A percentile compares a stretch with the other conserved stretches of the same genome.
phyloP scores from a whole-genome alignment of 1,284 basidiomycete genomes.

The Heimioporus punctisporus region DNA sequence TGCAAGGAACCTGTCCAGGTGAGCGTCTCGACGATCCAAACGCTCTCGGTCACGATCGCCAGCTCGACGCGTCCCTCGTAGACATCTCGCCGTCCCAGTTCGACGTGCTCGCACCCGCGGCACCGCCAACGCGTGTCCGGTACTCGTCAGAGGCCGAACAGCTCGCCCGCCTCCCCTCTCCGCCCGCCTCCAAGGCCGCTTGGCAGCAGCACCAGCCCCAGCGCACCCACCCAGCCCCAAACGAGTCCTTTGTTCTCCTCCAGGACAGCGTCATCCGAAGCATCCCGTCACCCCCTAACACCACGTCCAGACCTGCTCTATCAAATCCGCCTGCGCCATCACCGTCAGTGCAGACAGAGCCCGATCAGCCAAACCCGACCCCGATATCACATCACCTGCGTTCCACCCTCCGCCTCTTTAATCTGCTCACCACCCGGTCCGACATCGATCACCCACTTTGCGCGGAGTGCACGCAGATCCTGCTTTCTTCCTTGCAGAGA shows the following conservation, averaged over 20 bases:
- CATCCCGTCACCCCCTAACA: slow-evolving; percentile 53
- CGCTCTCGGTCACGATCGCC: slow-evolving; percentile 21
- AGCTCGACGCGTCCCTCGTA: slow-evolving; percentile 85
- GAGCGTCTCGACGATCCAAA: slow-evolving; percentile 16
- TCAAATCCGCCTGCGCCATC: slow-evolving; percentile 23
- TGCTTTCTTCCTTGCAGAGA: slow-evolving; percentile 77
- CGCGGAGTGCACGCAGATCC: slow-evolving; percentile 88
- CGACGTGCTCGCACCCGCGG: slow-evolving; percentile 77
- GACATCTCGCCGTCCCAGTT: slow-evolving; percentile 86
- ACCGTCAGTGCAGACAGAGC: slow-evolving; percentile 37
- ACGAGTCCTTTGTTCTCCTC: slow-evolving; percentile 89
- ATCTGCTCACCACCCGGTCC: slow-evolving; percentile 77
- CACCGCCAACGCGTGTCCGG: slow-evolving; percentile 42
- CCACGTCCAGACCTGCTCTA: slow-evolving; percentile 40
- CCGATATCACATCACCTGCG: slow-evolving; percentile 81
- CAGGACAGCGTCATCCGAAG: slow-evolving; percentile 78
- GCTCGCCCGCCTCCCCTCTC: slow-evolving; percentile 55
- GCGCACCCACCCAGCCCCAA: slow-evolving; percentile 54
- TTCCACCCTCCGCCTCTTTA: slow-evolving; percentile 75
- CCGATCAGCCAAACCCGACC: slow-evolving; percentile 61
- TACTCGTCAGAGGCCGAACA: slow-evolving; percentile 53
- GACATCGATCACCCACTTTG: slow-evolving; percentile 96
- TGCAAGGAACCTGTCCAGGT: slow-evolving; percentile 88
- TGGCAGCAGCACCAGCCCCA: slow-evolving; percentile 58
- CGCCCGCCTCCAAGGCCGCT: slow-evolving; percentile 58